Base-by-base conservation (phyloP, 345 rosid genomes). In the Schrenkiella parvula region DNA sequence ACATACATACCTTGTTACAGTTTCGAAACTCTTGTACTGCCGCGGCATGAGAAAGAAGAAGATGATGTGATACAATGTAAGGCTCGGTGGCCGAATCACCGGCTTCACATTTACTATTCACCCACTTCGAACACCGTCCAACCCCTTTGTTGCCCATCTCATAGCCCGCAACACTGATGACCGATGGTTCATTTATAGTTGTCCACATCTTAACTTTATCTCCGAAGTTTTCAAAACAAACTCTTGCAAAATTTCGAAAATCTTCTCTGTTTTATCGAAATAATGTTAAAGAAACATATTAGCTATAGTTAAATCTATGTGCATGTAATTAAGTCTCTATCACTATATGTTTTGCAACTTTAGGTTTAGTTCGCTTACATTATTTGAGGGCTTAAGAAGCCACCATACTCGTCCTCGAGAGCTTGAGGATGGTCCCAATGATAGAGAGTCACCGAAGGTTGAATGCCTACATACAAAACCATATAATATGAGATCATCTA, bases 401-500 rank as follows among this genome's bases (percentile, higher is more conserved):
- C 88, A 31, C 78, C 82, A 50, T 79, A 83, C 7, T 81, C 82
- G 26, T 79, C 85, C 47, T 81, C 82, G 5, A 85, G 28, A 29
- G 80, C 54, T 64, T 75, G 85, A 44, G 85, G 89, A 43, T 72
- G 75, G 55, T 85, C 86, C 85, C 83, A 85, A 13, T 85, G 87
- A 14, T 79, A 85, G 15, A 83, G 58, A 31, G 86, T 84, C 14
- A 76, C 62, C 9, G 74, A 68, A 50, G 85, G 89, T 8, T 77
- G 48, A n/a, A 83, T 75, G 4, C 73, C 84, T 83, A 54, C 29
- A 48, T 13, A 17, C n/a, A 26, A 61, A 59, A 22, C 17, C 15
- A 35, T 13, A 43, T 56, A 19, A 41, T 69, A 46, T 70, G 39
- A 68, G 41, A 68, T 42, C 0, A 50, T 35, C 1, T 35, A 35